A percentile compares a stretch with the other conserved stretches of the same genome.
These are phyloP conservation scores for Fagopyrum homotropicum DNA, from an alignment of 148 eudicot species.

Conservation along the genomic window DNA sequence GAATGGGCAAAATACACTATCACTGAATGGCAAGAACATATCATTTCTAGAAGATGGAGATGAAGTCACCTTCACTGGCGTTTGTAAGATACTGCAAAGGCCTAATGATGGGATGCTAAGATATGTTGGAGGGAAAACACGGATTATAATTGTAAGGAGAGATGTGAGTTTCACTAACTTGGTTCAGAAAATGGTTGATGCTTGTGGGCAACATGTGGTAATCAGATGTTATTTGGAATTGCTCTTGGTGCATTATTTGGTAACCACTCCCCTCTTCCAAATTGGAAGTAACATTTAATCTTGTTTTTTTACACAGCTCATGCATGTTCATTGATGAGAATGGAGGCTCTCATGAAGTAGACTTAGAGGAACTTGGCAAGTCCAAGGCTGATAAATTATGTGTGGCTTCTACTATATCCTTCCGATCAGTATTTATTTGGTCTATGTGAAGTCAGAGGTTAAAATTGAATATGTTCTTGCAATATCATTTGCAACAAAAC, in stretches of 20 bases:
- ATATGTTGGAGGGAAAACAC: constrained; percentile 92
- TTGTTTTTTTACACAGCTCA: constrained; percentile 33
- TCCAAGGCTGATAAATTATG: constrained; percentile 66
- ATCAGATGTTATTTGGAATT: too few relatives aligned
- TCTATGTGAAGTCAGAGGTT: too few relatives aligned
- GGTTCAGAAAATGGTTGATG: constrained; percentile 64
- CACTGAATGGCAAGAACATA: constrained; percentile 50
- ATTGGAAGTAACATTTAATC: too few relatives aligned
- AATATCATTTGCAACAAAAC: constrained; percentile 63
- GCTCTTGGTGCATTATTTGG: too few relatives aligned
- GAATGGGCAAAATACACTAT: constrained; percentile 64
- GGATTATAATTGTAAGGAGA: constrained; percentile 66
- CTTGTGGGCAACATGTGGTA: constrained; percentile 46
- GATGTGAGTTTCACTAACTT: constrained; percentile 48
- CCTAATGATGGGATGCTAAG: constrained; percentile 79
- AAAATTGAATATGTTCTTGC: constrained; percentile 22
- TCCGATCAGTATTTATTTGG: too few relatives aligned
- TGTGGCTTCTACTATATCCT: constrained; percentile 26
- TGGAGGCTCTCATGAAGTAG: constrained; percentile 57
- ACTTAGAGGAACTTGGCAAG: constrained; percentile 41
- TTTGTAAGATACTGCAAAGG: constrained; percentile 82
- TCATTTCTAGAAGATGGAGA: constrained; percentile 89
- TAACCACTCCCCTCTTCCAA: too few relatives aligned
- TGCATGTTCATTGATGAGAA: constrained; percentile 53
- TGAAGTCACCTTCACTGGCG: constrained; percentile 70